Evolutionary conservation across 352 stramenopile genomes (phyloP).

Genomic region (Thraustochytrium sp.): DNA sequence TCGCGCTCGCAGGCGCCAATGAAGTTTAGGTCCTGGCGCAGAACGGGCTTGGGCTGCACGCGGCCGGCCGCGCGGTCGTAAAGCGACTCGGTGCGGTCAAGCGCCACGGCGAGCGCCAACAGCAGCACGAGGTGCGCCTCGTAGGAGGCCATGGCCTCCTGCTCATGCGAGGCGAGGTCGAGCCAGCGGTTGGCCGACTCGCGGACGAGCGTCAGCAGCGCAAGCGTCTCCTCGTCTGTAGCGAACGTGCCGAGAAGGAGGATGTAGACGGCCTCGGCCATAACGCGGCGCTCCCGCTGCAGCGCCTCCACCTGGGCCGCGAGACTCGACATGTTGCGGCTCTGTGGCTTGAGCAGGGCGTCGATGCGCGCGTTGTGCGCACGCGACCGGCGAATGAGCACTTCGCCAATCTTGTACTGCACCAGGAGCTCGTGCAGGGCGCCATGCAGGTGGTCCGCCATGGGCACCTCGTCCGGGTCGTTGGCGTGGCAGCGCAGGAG

Average conservation of each 20-base stretch:
- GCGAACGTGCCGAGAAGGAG: background rate
- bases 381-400: background rate
- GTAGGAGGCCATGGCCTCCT: conserved; percentile 11
- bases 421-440: background rate
- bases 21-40: background rate
- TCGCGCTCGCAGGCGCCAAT: background rate
- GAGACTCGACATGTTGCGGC: background rate
- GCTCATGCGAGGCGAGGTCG: background rate
- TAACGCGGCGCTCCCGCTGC: background rate
- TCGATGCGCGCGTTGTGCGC: background rate
- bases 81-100: background rate
- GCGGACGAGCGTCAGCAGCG: background rate
- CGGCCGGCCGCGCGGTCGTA: background rate
- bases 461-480: background rate
- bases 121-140: background rate
- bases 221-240: background rate
- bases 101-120: background rate
- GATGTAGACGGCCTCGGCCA: background rate
- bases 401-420: background rate
- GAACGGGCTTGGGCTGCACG: background rate
- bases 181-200: conserved; percentile 1
- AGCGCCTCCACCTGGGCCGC: background rate
- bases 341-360: background rate
- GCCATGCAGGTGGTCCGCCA: background rate
- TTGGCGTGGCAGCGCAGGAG: background rate